Base-by-base conservation (phyloP, 1,139 yeast genomes). In the Protomyces inundatus region DNA sequence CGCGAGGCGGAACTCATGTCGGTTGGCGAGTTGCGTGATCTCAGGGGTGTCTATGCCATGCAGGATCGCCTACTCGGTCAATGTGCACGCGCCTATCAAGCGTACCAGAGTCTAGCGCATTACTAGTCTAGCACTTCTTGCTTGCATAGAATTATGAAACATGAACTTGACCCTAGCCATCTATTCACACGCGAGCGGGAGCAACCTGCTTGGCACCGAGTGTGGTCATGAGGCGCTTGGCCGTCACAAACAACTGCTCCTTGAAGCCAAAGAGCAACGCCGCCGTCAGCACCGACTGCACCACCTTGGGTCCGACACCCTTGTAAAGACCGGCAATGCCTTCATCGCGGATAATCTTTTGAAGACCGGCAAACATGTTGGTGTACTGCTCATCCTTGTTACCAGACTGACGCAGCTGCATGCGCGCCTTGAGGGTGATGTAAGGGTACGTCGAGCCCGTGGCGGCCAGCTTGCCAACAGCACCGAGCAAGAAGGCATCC, bases 201-300 rank as follows among this genome's bases (percentile, higher is more conserved):
- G 16, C 23, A 16, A 42, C 32, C 23, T n/a, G 48, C 48, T 42
- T 42, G 48, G 32, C 16, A n/a, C 32, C 32, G 30, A 42, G 30
- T 5, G 48, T 16, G 4, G 33, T 30, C 48, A 42, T 42, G 30
- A 42, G 48, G 4, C 48, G 48, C 39, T 58, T 45, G 10, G 62
- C 53, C 10, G 53, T 45, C 12, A 55, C 62, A 58, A 61, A 55
- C 40, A 90, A 81, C 75, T 88, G 93, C 74, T 91, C 97, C 77
- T 91, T 91, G 77, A 91, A 90, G 75, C 86, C 88, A 74, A 91
- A 91, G 71, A 91, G 80, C 72, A 91, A 88, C 0, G 97, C 97
- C 4, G 97, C 95, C 53, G 96, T 89, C 66, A 87, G 74, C 63
- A 91, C 90, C 65, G 93, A 85, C 76, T 91, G 98, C 39, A 86